These are phyloP conservation scores for Capronia epimyces DNA, from an alignment of 2,329 filamentous ascomycete species.

Conservation along the genomic window DNA sequence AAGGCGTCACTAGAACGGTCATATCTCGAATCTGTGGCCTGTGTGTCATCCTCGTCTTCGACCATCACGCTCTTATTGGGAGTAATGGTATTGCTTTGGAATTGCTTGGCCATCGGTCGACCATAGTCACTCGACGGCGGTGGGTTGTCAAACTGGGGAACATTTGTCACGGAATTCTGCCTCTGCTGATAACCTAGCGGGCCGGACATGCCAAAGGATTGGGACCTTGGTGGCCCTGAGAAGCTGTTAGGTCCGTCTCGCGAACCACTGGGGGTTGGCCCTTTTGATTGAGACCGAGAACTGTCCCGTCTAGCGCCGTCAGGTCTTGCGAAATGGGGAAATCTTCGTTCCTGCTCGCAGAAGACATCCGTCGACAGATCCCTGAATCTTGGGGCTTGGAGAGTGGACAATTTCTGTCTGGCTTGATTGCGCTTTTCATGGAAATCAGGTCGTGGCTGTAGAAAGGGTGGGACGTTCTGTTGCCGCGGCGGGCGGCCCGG, in stretches of 20 bases:
- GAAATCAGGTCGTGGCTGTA: slow-evolving; percentile 81
- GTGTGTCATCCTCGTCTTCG: slow-evolving; percentile 79
- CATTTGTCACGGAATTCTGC: slow-evolving; percentile 14
- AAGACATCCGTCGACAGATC: slow-evolving; percentile 95
- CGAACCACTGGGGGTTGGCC: slow-evolving; percentile 53
- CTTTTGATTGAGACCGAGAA: slow-evolving; percentile 57
- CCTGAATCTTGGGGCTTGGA: slow-evolving; percentile 79
- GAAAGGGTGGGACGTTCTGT: slow-evolving; percentile 58
- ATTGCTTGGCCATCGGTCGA: slow-evolving; percentile 77
- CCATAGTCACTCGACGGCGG: slow-evolving; percentile 55
- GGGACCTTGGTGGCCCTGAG: slow-evolving; percentile 28
- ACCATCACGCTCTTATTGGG: slow-evolving; percentile 98
- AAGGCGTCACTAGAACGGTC: slow-evolving; percentile 60
- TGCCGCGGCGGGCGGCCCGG: slow-evolving; percentile 37
- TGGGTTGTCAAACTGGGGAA: slow-evolving; percentile 21
- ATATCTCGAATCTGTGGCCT: slow-evolving; percentile 52
- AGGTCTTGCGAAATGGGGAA: slow-evolving; percentile 68
- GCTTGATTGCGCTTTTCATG: slow-evolving; percentile 97
- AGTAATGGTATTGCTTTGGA: slow-evolving; percentile 92
- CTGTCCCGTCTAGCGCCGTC: slow-evolving; percentile 67
- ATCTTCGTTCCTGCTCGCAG: slow-evolving; percentile 85
- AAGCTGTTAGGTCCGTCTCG: slow-evolving; percentile 37
- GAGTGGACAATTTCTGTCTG: slow-evolving; percentile 86
- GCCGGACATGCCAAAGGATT: slow-evolving; percentile 19
- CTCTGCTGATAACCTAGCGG: slow-evolving; percentile 12